Base-by-base conservation (phyloP, 139 green algal species). In the Pleodorina starrii region DNA sequence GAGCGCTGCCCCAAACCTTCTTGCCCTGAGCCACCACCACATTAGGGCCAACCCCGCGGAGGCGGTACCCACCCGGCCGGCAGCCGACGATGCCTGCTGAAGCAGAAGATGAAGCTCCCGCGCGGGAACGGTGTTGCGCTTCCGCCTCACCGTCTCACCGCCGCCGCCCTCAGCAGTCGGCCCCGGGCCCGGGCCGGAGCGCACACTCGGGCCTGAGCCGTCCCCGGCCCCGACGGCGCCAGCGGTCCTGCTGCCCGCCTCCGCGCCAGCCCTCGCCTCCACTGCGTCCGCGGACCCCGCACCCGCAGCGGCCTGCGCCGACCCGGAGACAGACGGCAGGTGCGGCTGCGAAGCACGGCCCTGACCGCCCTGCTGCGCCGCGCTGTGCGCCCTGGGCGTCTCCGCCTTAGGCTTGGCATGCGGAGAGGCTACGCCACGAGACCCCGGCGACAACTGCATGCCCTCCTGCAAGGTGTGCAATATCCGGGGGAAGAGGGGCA, bases 51-150 rank as follows among this genome's bases (percentile, higher is more conserved):
- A n/a, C n/a, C n/a, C n/a, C n/a, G n/a, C n/a, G n/a, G n/a, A 66
- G 54, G 9, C 32, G 19, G 19, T 27, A 76, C 68, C 32, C 79
- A 86, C 79, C 79, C 79, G 38, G n/a, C 35, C 60, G 6, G 44
- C 29, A 2, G 57, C 23, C 17, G 81, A 77, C 0, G 81, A 77
- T 0, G 81, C 81, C 60, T 87, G 81, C 43, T 63, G 43, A 59
- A 87, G 81, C 5, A 87, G 81, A 0, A 87, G 60, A 51, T 87
- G 81, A 11, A 87, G 60, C 60, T 87, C 81, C 43, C 81, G 81
- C 25, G 81, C 81, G 27, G 81, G 81, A 32, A 87, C 81, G 6
- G 2, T 63, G 60, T 87, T 87, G 60, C 81, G 81, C 32, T 87
- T 87, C 7, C 81, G 81, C 60, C 77, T 87, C 2, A 72, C 42